phyloP scores from a whole-genome alignment of 2,329 filamentous ascomycete species.

The Fusarium foetens region DNA sequence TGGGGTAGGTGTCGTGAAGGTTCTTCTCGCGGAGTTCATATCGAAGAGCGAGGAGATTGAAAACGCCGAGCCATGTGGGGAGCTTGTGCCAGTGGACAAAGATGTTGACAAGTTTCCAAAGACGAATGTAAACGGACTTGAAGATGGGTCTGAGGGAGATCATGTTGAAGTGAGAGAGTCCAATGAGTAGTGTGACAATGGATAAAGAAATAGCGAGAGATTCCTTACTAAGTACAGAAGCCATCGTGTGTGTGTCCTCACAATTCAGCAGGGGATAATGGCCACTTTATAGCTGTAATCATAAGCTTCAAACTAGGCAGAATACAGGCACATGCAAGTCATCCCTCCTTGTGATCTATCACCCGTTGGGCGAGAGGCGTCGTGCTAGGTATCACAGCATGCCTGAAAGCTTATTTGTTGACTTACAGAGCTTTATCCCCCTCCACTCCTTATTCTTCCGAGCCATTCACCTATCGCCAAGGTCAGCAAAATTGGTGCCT shows the following conservation, averaged over 20 bases:
- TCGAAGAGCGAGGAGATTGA: constrained; percentile 25
- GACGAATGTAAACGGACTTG: constrained; percentile 13
- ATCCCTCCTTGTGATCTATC: not conserved
- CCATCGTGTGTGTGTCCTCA: not conserved
- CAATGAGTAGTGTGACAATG: not conserved
- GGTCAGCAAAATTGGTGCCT: not conserved
- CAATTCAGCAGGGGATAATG: not conserved
- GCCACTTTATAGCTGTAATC: not conserved
- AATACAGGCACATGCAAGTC: not conserved
- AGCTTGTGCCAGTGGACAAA: constrained; percentile 27
- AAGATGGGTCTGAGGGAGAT: not conserved
- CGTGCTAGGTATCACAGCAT: not conserved
- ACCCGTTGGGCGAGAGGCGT: not conserved
- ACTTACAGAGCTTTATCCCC: no score
- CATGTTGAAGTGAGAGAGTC: not conserved
- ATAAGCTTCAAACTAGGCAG: not conserved
- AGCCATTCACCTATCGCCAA: not conserved
- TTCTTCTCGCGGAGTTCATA: constrained; percentile 29
- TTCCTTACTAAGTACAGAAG: not conserved
- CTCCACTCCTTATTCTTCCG: not conserved
- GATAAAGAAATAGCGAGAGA: not conserved
- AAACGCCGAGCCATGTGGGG: constrained; percentile 20
- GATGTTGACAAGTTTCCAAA: constrained; percentile 13
- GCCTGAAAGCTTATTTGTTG: not conserved
- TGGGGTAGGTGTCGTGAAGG: constrained; percentile 20